Base-by-base conservation (phyloP, 352 stramenopile species). In the Phytophthora hybrid region DNA sequence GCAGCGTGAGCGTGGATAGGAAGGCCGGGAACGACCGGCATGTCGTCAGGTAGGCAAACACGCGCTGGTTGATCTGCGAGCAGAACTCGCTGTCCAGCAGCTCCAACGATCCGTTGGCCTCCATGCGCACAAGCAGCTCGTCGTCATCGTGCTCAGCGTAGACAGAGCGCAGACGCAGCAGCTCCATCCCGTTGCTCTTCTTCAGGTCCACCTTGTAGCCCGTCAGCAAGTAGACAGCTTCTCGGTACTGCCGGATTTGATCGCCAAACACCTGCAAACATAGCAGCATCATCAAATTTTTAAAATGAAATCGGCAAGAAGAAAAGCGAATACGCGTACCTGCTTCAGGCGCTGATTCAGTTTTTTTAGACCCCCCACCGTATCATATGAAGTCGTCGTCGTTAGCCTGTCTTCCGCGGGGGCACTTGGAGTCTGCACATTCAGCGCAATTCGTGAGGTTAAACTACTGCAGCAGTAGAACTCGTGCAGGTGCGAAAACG, bases 21-120 rank as follows among this genome's bases (percentile, higher is more conserved):
- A 98, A 98, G 13, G 90, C 91, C 16, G 93, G 93, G 63, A 97
- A 94, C 4, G 93, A 97, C 32, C 93, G 87, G 72, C 90, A 97
- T 23, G 83, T 94, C 18, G 74, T 78, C 32, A 79, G 63, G 59
- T 75, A 78, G 11, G 66, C 66, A 47, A 79, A 78, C 19, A 77
- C 63, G 49, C 73, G 75, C 61, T 74, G 75, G 60, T 82, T 87
- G 63, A 97, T 88, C 65, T 82, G 81, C 19, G 69, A 71, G 47
- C 81, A 90, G 63, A 93, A 97, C 9, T 92, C 80, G 39, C 89
- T 95, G 55, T 95, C 89, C 23, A 98, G 72, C 66, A 98, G 68
- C 78, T 97, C 88, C 61, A 97, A 71, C 31, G 79, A 87, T 3
- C 81, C 84, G 62, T 85, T 85, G 23, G 84, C 54, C 64, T 95